phyloP scores from a whole-genome alignment of 2,329 filamentous ascomycete genomes.

The Cladosporium sp. region DNA sequence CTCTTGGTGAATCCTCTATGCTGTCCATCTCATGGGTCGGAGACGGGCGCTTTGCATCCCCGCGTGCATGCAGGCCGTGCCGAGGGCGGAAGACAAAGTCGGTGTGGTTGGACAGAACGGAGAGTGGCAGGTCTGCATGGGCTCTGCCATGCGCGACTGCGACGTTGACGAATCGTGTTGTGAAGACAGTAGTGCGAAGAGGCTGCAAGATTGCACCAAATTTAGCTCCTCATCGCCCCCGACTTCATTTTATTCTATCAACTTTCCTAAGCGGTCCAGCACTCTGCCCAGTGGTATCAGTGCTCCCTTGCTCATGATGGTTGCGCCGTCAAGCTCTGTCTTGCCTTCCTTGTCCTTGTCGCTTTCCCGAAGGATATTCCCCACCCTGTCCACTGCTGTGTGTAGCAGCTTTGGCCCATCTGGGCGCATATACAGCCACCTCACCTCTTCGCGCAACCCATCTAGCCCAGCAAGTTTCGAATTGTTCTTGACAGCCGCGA shows the following conservation, averaged over 20 bases:
- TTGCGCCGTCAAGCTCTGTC: conserved; percentile 40
- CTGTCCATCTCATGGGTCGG: not conserved
- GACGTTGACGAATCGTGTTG: not conserved
- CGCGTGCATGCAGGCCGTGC: not conserved
- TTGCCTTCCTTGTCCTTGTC: conserved; percentile 25
- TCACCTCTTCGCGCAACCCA: conserved; percentile 50
- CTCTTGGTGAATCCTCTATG: not conserved
- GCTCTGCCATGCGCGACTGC: not conserved
- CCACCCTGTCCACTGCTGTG: conserved; percentile 41
- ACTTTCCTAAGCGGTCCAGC: not conserved
- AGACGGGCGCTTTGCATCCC: not conserved
- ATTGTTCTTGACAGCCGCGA: conserved; percentile 37
- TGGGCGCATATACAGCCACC: conserved; percentile 46
- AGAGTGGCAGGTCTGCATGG: not conserved
- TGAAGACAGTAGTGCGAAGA: not conserved
- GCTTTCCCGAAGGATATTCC: conserved; percentile 39
- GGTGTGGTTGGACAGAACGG: not conserved
- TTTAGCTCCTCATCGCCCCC: not conserved
- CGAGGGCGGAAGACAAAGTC: not conserved
- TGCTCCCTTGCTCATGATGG: conserved; percentile 45
- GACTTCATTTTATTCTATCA: not conserved
- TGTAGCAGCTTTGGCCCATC: conserved; percentile 37
- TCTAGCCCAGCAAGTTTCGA: conserved; percentile 21
- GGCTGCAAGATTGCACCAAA: not conserved
- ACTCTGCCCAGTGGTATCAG: conserved; percentile 22